Percentiles rank a stretch among this genome's conserved stretches.
These are phyloP conservation scores for Acrasis kona DNA, from an alignment of 78 protist species.

Conservation along the genomic window DNA sequence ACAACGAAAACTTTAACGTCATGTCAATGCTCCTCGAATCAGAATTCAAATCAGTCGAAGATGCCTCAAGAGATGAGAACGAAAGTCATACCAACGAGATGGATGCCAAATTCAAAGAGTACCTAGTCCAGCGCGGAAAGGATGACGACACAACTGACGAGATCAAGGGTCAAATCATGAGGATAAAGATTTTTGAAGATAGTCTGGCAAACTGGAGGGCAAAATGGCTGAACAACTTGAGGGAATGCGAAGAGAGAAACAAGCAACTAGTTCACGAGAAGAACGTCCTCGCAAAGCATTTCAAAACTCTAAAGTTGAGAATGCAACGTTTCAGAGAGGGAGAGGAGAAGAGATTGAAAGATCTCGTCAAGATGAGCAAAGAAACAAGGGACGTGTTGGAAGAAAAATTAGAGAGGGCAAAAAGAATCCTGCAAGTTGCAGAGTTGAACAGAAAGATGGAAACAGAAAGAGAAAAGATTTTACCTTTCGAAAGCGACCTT, in stretches of 20 bases:
- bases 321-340: conserved; percentile 36
- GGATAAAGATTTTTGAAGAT: conserved; percentile 40
- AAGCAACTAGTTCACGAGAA: conserved; percentile 21
- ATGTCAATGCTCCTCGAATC: no score
- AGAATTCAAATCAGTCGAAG: conserved; percentile 6
- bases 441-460: conserved; percentile 54
- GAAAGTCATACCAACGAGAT: conserved; percentile 19
- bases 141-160: conserved; percentile 36
- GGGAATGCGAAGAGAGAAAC: conserved; percentile 48
- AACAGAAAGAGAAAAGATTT: conserved; percentile 59
- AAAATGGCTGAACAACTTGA: conserved; percentile 15
- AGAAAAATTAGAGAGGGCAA: conserved; percentile 2
- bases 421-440: conserved; percentile 25
- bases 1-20: no score
- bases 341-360: conserved; percentile 12
- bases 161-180: conserved; percentile 18
- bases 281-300: conserved; percentile 14
- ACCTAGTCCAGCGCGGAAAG: neutral
- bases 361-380: neutral
- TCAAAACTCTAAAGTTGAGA: conserved; percentile 45
- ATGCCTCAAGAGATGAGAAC: conserved; percentile 5
- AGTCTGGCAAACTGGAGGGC: conserved; percentile 19
- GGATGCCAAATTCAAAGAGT: conserved; percentile 22
- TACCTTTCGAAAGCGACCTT: conserved; percentile 11
- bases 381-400: neutral